Evolutionary conservation across 164 flowering plant species (phyloP).

Genomic region (Nelumbo lutea): DNA sequence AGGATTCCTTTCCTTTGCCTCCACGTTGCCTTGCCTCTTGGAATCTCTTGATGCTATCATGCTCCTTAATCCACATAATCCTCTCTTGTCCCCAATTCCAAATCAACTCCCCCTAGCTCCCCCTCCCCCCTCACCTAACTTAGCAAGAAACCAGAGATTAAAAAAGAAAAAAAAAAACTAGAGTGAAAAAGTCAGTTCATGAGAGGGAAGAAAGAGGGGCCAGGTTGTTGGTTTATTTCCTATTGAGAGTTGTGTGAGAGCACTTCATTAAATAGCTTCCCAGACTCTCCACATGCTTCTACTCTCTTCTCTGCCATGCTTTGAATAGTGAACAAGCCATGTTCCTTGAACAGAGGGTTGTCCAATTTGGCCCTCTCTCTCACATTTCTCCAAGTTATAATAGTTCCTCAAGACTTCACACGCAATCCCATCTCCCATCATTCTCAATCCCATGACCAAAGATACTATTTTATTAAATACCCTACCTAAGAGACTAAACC

Average conservation of each 20-base stretch:
- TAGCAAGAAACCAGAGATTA: not conserved
- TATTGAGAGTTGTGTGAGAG: not conserved
- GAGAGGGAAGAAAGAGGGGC: too few relatives aligned
- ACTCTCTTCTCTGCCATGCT: not conserved
- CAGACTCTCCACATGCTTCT: not conserved
- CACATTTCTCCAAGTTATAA: not conserved
- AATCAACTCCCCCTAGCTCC: constrained; percentile 2
- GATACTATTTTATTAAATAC: too few relatives aligned
- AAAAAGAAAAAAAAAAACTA: too few relatives aligned
- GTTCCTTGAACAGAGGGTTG: constrained; percentile 13
- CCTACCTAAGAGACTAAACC: too few relatives aligned
- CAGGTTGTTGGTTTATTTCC: too few relatives aligned
- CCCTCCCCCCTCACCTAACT: constrained; percentile 1
- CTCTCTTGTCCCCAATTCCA: constrained; percentile 5
- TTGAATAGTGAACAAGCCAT: not conserved
- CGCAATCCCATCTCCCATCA: not conserved
- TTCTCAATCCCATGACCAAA: not conserved
- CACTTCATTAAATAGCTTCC: not conserved
- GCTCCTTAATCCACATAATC: constrained; percentile 7
- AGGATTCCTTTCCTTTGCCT: constrained; percentile 30
- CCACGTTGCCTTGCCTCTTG: constrained; percentile 22
- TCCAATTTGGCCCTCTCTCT: constrained; percentile 5
- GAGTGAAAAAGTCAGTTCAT: too few relatives aligned
- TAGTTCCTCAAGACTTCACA: not conserved
- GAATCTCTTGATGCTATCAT: constrained; percentile 18